Evolutionary conservation across 2,329 filamentous ascomycete genomes (phyloP).

Genomic region (Claviceps digitariae): DNA sequence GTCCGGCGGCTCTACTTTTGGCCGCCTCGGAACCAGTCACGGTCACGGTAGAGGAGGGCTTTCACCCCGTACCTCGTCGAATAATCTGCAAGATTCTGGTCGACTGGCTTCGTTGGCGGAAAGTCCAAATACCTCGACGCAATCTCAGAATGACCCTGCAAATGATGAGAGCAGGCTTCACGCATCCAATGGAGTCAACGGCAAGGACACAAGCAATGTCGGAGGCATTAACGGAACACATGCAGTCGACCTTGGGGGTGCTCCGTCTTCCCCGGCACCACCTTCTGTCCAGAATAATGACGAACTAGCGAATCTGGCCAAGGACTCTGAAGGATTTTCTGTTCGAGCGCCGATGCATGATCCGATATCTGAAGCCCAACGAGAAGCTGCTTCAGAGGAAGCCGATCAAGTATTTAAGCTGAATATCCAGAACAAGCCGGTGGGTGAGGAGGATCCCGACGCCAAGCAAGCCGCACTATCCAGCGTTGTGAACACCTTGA

Average conservation of each 20-base stretch:
- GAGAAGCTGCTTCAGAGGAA: constrained; percentile 44
- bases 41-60: constrained; percentile 27
- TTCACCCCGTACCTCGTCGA: constrained; percentile 46
- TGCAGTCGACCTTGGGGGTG: constrained; percentile 34
- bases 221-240: constrained; percentile 34
- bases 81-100: constrained; percentile 41
- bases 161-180: constrained; percentile 17
- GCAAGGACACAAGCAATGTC: constrained; percentile 15
- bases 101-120: constrained; percentile 45
- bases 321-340: constrained; percentile 61
- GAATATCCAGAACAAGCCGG: constrained; percentile 65
- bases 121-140: constrained; percentile 30
- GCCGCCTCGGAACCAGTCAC: constrained; percentile 52
- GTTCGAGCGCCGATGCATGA: constrained; percentile 52
- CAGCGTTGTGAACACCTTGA: constrained; percentile 61
- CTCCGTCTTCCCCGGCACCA: constrained; percentile 36
- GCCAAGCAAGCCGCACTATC: constrained; percentile 61
- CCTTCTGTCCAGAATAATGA: constrained; percentile 31
- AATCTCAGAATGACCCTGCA: constrained; percentile 14
- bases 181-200: constrained; percentile 31
- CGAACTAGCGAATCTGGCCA: constrained; percentile 28
- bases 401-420: constrained; percentile 61
- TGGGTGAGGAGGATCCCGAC: constrained; percentile 63
- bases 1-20: constrained; percentile 37
- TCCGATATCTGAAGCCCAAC: constrained; percentile 59